Evolutionary conservation across 2,329 filamentous ascomycete genomes (phyloP).

Genomic region (Aspergillus candidus): DNA sequence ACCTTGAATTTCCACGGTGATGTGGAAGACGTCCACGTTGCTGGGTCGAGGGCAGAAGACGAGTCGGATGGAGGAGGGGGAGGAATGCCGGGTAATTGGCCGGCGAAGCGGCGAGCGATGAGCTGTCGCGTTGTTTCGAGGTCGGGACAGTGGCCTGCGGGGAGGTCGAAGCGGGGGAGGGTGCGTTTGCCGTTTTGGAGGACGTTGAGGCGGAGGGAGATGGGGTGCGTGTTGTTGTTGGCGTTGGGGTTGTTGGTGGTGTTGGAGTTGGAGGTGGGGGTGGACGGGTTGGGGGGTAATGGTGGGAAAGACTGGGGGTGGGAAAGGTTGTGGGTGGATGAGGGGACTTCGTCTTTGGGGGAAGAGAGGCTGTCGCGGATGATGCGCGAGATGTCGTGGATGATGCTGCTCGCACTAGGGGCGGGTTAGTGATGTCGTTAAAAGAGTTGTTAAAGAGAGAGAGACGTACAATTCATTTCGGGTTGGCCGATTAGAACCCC

Average conservation of each 20-base stretch:
- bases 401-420: conserved; percentile 36
- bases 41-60: conserved; percentile 9
- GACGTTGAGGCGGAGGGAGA: conserved; percentile 35
- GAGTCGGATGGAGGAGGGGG: conserved; percentile 11
- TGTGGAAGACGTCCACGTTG: conserved; percentile 12
- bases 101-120: conserved; percentile 26
- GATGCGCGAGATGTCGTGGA: conserved; percentile 37
- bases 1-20: conserved; percentile 32
- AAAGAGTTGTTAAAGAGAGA: neutral
- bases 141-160: conserved; percentile 30
- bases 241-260: neutral
- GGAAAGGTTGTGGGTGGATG: conserved; percentile 5
- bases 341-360: conserved; percentile 15
- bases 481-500: conserved; percentile 26
- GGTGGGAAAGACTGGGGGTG: conserved; percentile 17
- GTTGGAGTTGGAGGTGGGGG: conserved; percentile 4
- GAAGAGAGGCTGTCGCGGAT: conserved; percentile 32
- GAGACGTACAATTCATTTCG: conserved; percentile 38
- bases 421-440: conserved; percentile 15
- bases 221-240: conserved; percentile 8
- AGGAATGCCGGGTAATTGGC: conserved; percentile 23
- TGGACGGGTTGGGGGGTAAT: conserved; percentile 4
- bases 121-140: conserved; percentile 27
- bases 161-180: conserved; percentile 33
- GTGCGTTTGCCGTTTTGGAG: conserved; percentile 35